Base-by-base conservation (phyloP, 2,329 filamentous ascomycete species). In the Aureobasidium namibiae region DNA sequence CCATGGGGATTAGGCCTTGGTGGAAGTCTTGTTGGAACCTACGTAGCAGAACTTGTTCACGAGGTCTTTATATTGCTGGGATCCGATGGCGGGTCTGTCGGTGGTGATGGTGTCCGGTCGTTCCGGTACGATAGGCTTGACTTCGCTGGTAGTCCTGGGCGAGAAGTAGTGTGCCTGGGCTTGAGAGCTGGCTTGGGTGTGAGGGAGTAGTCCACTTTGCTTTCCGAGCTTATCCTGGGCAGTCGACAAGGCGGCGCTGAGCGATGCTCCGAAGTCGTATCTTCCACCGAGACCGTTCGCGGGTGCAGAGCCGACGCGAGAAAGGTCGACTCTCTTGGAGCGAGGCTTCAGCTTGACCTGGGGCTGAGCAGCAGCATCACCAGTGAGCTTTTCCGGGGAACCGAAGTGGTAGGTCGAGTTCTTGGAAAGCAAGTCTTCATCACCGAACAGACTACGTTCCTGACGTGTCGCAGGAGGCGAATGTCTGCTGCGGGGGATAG, bases 21-120 rank as follows among this genome's bases (percentile, higher is more conserved):
- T 70, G 68, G 67, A 68, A 31, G 60, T 65, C 61, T 63, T 67
- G 63, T 66, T 65, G 64, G 82, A 82, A 95, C 92, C 85, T 92
- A 96, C 92, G 84, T 97, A 99, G 82, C 94, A 99, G 81, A 96
- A 99, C 80, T 95, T 96, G 80, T 95, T 92, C 74, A 99, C 88
- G 65, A 99, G 83, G 76, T 99, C 94, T 76, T 95, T 90, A 73
- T 99, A 97, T 61, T 92, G 92, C 62, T 90, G 86, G 64, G 91
- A 95, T 62, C 92, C 84, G 65, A 96, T 86, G 68, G 83, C 80
- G 45, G 86, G 85, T 69, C 87, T 84, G 68, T 82, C 81, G 39
- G 80, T 78, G 14, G 81, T 76, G 66, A 78, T 79, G 71, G 69
- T 82, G 78, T 75, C 82, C 69, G 74, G 83, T 57, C 79, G 66